Conservation (phyloP, 805 yeast genomes). For the Saccharomyces paradoxus region DNA sequence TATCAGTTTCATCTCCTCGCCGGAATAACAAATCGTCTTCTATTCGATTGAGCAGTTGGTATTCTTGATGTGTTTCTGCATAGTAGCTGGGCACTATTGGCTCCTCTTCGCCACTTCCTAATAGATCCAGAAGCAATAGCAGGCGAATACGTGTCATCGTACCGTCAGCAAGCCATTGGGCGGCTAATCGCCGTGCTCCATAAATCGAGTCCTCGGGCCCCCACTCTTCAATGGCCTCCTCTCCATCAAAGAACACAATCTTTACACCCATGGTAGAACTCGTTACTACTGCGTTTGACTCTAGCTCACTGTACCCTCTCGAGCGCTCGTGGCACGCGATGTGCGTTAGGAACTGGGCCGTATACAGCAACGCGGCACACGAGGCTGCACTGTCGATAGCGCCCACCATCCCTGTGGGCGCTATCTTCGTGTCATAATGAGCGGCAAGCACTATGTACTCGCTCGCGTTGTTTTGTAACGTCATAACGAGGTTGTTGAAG, state of each 20-base stretch:
- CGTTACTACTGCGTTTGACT: conserved; percentile 1
- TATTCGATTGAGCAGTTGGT: conserved; percentile 30
- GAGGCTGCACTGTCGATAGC: conserved; percentile 55
- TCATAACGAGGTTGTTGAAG: conserved; percentile 34
- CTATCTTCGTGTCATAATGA: conserved; percentile 45
- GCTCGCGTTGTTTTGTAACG: conserved; percentile 18
- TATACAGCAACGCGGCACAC: conserved; percentile 42
- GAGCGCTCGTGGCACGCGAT: not conserved
- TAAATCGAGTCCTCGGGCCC: conserved; percentile 43
- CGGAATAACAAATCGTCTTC: conserved; percentile 23
- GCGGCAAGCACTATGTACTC: conserved; percentile 39
- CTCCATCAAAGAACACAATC: conserved; percentile 52
- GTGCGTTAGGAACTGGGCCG: conserved; percentile 28
- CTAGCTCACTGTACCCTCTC: not conserved
- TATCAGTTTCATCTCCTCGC: not conserved
- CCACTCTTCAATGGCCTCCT: conserved; percentile 53
- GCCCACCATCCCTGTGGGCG: conserved; percentile 50
- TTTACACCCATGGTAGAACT: conserved; percentile 33
- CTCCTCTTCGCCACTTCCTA: conserved; percentile 34
- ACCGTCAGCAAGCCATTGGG: conserved; percentile 27
- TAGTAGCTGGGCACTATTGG: conserved; percentile 36
- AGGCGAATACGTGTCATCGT: conserved; percentile 33
- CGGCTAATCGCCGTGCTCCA: conserved; percentile 46
- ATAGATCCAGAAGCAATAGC: conserved; percentile 42
- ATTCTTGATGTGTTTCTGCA: conserved; percentile 32